Conservation (phyloP, 495 filamentous ascomycete genomes). For the Daldinia bambusicola region DNA sequence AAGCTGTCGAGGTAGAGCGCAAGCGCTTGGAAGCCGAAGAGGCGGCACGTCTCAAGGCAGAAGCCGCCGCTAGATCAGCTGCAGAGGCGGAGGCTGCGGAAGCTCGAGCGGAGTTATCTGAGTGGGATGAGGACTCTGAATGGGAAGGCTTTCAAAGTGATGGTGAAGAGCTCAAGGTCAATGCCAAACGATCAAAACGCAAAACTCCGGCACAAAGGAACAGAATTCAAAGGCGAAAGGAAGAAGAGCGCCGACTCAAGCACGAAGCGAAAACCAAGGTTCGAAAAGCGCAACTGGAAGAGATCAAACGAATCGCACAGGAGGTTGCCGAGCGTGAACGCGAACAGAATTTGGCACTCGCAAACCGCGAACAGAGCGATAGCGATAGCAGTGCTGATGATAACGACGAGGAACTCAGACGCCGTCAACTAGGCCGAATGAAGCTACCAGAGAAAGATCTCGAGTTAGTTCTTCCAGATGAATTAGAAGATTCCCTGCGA, state of each 20-base stretch:
- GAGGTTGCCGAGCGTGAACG: slow-evolving; percentile 64
- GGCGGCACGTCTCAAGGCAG: slow-evolving; percentile 65
- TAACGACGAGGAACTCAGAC: slow-evolving; percentile 73
- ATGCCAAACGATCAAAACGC: slow-evolving; percentile 76
- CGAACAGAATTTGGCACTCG: slow-evolving; percentile 57
- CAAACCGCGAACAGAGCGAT: slow-evolving; percentile 55
- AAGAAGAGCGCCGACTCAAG: slow-evolving; percentile 76
- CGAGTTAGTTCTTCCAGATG: slow-evolving; percentile 91
- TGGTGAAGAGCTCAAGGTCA: slow-evolving; percentile 69
- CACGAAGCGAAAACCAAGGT: slow-evolving; percentile 77
- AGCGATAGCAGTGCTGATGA: slow-evolving; percentile 52
- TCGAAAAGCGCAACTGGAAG: slow-evolving; percentile 71
- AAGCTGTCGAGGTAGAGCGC: slow-evolving; percentile 81
- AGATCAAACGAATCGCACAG: slow-evolving; percentile 71
- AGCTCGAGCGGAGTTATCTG: slow-evolving; percentile 72
- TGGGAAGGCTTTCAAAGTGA: slow-evolving; percentile 86
- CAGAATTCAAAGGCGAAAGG: slow-evolving; percentile 85
- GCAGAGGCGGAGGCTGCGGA: slow-evolving; percentile 71
- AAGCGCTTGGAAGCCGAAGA: slow-evolving; percentile 75
- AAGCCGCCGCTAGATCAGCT: slow-evolving; percentile 64
- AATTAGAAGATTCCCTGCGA: slow-evolving; percentile 89
- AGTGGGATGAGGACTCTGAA: slow-evolving; percentile 84
- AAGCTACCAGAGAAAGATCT: slow-evolving; percentile 80
- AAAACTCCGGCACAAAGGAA: slow-evolving; percentile 90
- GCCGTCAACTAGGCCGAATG: slow-evolving; percentile 79